These are phyloP conservation scores for Oldenlandia corymbosa DNA, from an alignment of 257 asterid genomes.

Conservation along the genomic window DNA sequence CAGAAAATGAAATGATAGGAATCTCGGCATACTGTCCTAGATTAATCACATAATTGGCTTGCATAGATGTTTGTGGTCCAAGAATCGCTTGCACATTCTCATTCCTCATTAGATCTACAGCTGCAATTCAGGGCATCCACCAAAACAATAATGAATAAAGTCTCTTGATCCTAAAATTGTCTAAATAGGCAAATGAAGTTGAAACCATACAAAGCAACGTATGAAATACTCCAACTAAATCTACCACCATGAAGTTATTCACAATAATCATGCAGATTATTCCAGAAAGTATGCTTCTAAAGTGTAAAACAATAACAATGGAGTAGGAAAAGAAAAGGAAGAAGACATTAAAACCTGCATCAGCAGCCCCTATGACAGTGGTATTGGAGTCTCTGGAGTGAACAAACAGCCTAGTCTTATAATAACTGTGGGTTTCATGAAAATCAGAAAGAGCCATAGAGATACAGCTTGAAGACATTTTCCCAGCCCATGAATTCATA, in stretches of 20 bases:
- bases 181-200: too few species aligned
- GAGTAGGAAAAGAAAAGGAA: neutral
- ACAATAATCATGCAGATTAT: neutral
- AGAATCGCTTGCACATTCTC: constrained; percentile 14
- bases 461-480: constrained; percentile 19
- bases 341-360: constrained; percentile 13
- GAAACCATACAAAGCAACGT: too few species aligned
- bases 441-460: constrained; percentile 26
- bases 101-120: constrained; percentile 15
- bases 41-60: constrained; percentile 21
- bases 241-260: too few species aligned
- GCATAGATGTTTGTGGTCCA: constrained; percentile 10
- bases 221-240: neutral
- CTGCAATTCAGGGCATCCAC: constrained; percentile 9
- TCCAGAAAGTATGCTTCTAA: neutral
- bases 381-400: constrained; percentile 24
- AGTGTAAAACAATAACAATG: too few species aligned
- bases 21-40: constrained; percentile 37
- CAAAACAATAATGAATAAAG: neutral
- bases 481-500: constrained; percentile 21
- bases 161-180: too few species aligned
- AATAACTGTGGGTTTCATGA: constrained; percentile 18
- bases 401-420: constrained; percentile 25
- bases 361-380: constrained; percentile 25
- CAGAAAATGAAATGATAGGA: constrained; percentile 43